Base-by-base conservation (phyloP, 140 eudicot species). In the Artemisia princeps region DNA sequence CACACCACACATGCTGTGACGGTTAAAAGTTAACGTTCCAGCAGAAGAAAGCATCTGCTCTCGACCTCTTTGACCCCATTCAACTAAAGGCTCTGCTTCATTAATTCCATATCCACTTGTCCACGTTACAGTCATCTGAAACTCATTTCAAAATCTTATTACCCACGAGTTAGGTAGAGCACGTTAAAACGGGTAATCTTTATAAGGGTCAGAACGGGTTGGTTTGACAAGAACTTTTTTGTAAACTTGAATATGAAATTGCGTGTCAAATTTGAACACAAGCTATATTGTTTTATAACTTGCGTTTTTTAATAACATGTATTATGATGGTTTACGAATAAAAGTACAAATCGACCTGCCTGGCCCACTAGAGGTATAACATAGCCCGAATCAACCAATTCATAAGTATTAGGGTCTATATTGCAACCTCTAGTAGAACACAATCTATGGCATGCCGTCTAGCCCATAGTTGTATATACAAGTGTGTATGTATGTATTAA, bases 51-150 rank as follows among this genome's bases (percentile, higher is more conserved):
- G 94, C 10, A 46, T 17, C 74, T 66, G 69, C 1, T 3, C 30
- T 2, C 57, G 70, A 6, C 82, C 84, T 54, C 57, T 67, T 60
- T 52, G 44, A n/a, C 87, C 89, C 87, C 88, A 84, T 62, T 80
- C 83, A 5, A 87, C 84, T n/a, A 87, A 82, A 48, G 95, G 94
- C 44, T 71, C 57, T 2, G 94, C 95, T 76, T 87, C 94, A 63
- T 82, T 79, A 26, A 84, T 75, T 72, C 40, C 71, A 57, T 87
- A 87, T 54, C 95, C 95, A 40, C 95, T 87, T 12, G 95, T 82
- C 95, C 95, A 87, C 10, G 95, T 84, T 52, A 87, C 84, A 24
- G 95, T 87, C 94, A 87, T 87, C 95, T 87, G 30, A 64, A 53
- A 67, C 37, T 46, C 44, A 68, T 67, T 30, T 15, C 49, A 73